A percentile compares a stretch with the other conserved stretches of the same genome.
phyloP scores from a whole-genome alignment of 2,329 filamentous ascomycete genomes.

The Fonsecaea pugnacius region DNA sequence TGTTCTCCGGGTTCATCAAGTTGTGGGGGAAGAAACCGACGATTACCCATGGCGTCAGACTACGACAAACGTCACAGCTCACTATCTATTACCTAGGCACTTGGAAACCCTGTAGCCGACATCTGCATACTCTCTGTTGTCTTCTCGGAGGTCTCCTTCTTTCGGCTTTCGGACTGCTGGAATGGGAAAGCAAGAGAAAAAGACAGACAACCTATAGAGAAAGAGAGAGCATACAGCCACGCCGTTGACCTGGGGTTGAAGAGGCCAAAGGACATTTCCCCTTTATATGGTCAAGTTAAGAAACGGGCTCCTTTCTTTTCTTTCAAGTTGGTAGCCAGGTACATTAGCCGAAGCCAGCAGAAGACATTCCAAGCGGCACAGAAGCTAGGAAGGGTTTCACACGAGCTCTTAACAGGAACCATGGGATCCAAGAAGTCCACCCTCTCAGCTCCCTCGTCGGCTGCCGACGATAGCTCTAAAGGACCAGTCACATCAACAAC shows the following conservation, averaged over 20 bases:
- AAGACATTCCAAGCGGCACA: no score
- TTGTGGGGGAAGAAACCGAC: constrained; percentile 1
- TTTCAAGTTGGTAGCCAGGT: no score
- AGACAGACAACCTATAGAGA: not conserved
- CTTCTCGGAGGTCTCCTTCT: not conserved
- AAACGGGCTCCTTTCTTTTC: not conserved
- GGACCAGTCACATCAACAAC: not conserved
- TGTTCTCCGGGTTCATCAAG: constrained; percentile 14
- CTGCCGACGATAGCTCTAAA: constrained; percentile 1
- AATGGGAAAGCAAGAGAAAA: not conserved
- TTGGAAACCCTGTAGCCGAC: not conserved
- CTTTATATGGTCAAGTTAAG: not conserved
- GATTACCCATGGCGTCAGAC: not conserved
- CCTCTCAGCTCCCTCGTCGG: not conserved
- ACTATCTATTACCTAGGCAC: not conserved
- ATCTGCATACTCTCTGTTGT: not conserved
- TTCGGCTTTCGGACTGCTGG: not conserved
- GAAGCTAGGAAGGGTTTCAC: not conserved
- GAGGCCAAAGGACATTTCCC: not conserved
- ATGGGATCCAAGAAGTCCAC: constrained; percentile 18
- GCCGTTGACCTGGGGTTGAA: not conserved
- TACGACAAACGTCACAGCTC: not conserved
- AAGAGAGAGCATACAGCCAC: not conserved
- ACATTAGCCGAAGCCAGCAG: no score
- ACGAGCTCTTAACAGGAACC: not conserved